These are phyloP conservation scores for Aspergillus candidus DNA, from an alignment of 2,329 filamentous ascomycete species.

Conservation along the genomic window DNA sequence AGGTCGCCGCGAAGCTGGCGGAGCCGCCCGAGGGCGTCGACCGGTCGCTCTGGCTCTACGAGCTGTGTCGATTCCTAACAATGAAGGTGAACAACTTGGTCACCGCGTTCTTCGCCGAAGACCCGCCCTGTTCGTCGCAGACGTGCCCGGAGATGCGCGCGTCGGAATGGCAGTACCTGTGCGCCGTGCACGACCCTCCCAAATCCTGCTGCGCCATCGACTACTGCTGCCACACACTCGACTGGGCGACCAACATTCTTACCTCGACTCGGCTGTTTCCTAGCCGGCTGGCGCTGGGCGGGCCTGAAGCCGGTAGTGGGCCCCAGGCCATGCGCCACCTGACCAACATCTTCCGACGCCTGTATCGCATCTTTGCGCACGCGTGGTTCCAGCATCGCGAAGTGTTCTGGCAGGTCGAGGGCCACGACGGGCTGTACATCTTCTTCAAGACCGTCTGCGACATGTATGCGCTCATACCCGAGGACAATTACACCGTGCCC, in stretches of 20 bases:
- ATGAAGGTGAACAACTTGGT: constrained; percentile 91
- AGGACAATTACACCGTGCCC: constrained; percentile 93
- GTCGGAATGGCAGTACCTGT: constrained; percentile 98
- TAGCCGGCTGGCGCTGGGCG: constrained; percentile 63
- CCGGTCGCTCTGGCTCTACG: constrained; percentile 90
- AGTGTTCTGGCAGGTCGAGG: constrained; percentile 92
- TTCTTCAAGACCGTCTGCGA: constrained; percentile 98
- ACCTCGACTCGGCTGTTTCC: constrained; percentile 95
- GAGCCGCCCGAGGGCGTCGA: constrained; percentile 77
- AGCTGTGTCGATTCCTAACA: constrained; percentile 92
- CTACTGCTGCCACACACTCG: constrained; percentile 97
- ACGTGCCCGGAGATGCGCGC: constrained; percentile 98
- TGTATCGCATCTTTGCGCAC: constrained; percentile 96
- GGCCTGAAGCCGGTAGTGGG: constrained; percentile 35
- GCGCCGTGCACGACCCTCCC: constrained; percentile 91
- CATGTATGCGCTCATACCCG: constrained; percentile 77
- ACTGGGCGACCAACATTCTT: constrained; percentile 93
- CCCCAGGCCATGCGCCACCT: constrained; percentile 56
- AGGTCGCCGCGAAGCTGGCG: constrained; percentile 68
- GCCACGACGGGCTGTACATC: constrained; percentile 83
- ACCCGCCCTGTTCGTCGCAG: constrained; percentile 75
- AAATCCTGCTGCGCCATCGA: constrained; percentile 98
- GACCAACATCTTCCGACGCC: constrained; percentile 86
- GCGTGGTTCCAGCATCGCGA: constrained; percentile 97
- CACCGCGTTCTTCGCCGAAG: constrained; percentile 86